Percentiles rank a stretch among this genome's conserved stretches.
These are phyloP conservation scores for Capsicum rhomboideum DNA, from an alignment of 257 asterid species.

Conservation along the genomic window DNA sequence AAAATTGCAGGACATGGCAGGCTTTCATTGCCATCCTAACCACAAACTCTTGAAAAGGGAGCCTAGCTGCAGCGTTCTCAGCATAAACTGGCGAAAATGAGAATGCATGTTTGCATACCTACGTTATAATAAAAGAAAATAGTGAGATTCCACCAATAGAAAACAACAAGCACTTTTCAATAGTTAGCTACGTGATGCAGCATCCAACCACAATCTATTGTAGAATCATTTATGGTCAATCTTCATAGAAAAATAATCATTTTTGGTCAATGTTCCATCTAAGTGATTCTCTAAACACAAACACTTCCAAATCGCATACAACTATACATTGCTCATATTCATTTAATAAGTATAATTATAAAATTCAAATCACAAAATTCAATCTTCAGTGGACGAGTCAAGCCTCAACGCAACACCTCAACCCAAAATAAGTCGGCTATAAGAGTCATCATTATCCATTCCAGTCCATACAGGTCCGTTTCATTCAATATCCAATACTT, in stretches of 20 bases:
- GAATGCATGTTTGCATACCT: slow-evolving; percentile 96
- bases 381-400: neutral
- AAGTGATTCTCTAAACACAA: neutral
- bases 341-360: neutral
- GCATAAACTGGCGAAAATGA: slow-evolving; percentile 96
- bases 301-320: neutral
- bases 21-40: slow-evolving; percentile 92
- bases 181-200: neutral
- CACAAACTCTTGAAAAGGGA: slow-evolving; percentile 80
- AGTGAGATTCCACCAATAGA: neutral
- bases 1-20: slow-evolving; percentile 86
- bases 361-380: neutral
- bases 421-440: neutral
- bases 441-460: neutral
- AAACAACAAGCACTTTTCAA: neutral
- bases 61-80: slow-evolving; percentile 87
- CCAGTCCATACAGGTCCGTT: neutral
- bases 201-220: neutral
- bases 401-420: neutral
- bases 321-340: neutral
- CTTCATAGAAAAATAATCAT: neutral
- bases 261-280: neutral
- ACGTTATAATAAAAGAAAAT: slow-evolving; percentile 11
- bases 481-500: neutral
- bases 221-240: neutral